Conservation (phyloP, 345 rosid species). For the Melaleuca quinquenervia region DNA sequence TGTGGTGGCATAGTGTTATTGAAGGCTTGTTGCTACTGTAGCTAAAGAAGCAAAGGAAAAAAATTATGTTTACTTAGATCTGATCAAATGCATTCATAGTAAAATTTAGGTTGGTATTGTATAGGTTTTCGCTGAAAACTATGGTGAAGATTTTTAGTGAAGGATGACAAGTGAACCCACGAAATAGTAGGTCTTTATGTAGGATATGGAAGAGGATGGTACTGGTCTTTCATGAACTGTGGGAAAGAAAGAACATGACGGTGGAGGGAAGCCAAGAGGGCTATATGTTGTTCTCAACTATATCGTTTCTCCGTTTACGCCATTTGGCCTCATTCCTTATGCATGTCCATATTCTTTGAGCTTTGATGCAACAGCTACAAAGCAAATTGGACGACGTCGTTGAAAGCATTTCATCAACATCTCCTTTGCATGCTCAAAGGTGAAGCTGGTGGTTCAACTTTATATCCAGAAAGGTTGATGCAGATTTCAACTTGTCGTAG, state of each 20-base stretch:
- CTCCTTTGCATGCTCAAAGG: neutral
- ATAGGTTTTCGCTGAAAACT: neutral
- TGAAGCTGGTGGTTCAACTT: neutral
- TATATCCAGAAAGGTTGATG: neutral
- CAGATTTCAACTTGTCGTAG: neutral
- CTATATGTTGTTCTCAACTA: neutral
- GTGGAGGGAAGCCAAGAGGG: neutral
- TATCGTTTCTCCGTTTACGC: neutral
- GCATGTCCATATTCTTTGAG: neutral
- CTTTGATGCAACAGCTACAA: neutral
- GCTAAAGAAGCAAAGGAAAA: neutral
- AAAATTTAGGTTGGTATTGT: neutral
- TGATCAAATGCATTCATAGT: neutral
- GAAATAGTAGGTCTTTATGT: neutral
- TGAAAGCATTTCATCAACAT: neutral
- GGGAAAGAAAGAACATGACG: neutral
- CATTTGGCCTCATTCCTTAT: neutral
- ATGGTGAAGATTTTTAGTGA: neutral
- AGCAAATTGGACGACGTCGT: neutral
- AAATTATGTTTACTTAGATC: neutral
- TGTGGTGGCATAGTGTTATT: constrained; percentile 28
- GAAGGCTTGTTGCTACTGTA: neutral
- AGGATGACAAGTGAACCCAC: neutral
- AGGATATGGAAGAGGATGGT: neutral
- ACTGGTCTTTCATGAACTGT: neutral